Evolutionary conservation across 371 early-diverging fungal species (phyloP), one percentile per base, ranked within the genome.

Genomic region (Mortierella sp.): DNA sequence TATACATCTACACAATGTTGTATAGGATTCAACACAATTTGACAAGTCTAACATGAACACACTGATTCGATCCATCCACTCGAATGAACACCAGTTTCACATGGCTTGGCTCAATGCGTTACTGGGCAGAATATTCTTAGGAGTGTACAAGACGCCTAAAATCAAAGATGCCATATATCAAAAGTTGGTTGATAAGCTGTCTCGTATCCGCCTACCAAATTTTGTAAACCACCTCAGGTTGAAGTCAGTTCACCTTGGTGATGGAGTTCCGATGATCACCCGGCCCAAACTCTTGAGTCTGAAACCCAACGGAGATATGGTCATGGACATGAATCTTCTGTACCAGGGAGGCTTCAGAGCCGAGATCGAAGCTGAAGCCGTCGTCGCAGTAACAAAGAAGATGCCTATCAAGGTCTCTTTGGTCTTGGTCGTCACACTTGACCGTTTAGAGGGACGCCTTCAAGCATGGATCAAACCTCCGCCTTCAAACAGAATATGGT

Each of bases 61-160:
- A 26, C 64, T 90, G 56, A 87, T 90, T 34, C 79, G 84, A 32
- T 83, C 82, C 57, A 88, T 91, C 59, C 90, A 85, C 71, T 91
- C 86, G 64, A 87, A 89, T 71, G 91, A 90, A 67, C 88, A 88
- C 45, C 89, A 92, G 61, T 87, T 86, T 55, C 86, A 90, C 59
- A 88, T 89, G 23, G 92, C 92, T 63, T 96, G 97, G 97, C 87
- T 97, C 32, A 97, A 97, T 79, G 96, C 95, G 1, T 79, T 96
- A 1, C 75, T 96, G 5, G 96, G 97, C 0, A 88, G 97, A 5
- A 75, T 93, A 4, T 95, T 94, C 64, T 79, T 93, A 22, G 89
- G 87, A 4, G 82, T 92, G 0, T 92, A 93, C 78, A 89, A 89
- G 66, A 93, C 94, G 0, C 86, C 92, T 3, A 83, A 83, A 58